Base-by-base conservation (phyloP, 106 monocot species). In the Dioscorea dumetorum region DNA sequence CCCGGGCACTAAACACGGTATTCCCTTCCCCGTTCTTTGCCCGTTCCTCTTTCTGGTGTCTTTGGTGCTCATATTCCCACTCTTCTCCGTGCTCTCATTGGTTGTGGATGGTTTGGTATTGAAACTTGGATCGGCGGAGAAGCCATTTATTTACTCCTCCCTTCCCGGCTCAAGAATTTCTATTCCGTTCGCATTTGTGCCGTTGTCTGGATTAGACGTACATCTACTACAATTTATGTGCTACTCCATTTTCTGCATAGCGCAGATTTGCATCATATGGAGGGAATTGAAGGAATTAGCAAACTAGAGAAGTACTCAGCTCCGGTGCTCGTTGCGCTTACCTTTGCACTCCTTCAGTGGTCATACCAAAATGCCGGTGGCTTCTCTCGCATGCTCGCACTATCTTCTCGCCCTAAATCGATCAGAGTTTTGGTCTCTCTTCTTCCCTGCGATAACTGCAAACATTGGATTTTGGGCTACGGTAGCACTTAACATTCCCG, bases 391-490 rank as follows among this genome's bases (percentile, higher is more conserved):
- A 84, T 97, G 86, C 82, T 97, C 50, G 76, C 84, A 0, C 15
- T 79, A 21, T 69, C 77, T 0, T 84, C 91, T 12, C 73, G 82
- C 28, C n/a, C 73, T 97, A 0, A 73, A 80, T 12, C 6, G 49
- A 3, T 12, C 77, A 10, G 61, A 89, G 62, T 89, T 97, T 75
- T 73, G 73, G 73, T 14, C 84, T 0, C 68, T 89, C 52, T 97
- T 97, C 81, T 91, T 97, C 89, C 95, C 95, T 0, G 74, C 95
- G 5, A 78, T 97, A 50, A 97, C 88, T 4, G 95, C 95, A 0
- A 97, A 97, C 82, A 72, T 97, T 13, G 84, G 95, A 80, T 97
- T 97, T 80, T 97, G 95, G 95, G 88, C 91, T 3, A 91, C 91
- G 0, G 54, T 97, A 20, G 95, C 91, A 0, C 74, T 97, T 54